Percentiles rank a stretch among this genome's conserved stretches.
phyloP scores from a whole-genome alignment of 495 filamentous ascomycete genomes.

The Podospora appendiculata region DNA sequence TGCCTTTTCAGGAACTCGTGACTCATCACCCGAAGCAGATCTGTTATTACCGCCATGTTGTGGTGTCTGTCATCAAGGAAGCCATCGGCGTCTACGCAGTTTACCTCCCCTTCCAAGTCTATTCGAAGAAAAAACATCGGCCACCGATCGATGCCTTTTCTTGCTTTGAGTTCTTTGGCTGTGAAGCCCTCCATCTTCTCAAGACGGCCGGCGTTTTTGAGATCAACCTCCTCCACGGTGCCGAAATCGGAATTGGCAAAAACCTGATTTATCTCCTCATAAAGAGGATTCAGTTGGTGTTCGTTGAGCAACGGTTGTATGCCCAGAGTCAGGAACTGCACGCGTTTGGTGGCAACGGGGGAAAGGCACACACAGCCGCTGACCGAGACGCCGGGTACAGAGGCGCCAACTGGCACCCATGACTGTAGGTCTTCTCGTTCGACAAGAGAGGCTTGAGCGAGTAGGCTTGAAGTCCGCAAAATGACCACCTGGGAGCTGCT shows the following conservation, averaged over 20 bases:
- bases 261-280: conserved; percentile 69
- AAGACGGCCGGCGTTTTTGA: conserved; percentile 12
- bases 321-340: conserved; percentile 75
- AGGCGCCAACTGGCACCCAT: conserved; percentile 66
- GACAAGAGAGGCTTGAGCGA: conserved; percentile 58
- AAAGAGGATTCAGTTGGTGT: conserved; percentile 56
- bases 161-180: conserved; percentile 46
- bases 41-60: conserved; percentile 38
- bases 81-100: conserved; percentile 13
- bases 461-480: conserved; percentile 27
- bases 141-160: conserved; percentile 71
- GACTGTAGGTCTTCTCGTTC: conserved; percentile 37
- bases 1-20: conserved; percentile 62
- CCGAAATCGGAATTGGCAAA: conserved; percentile 79
- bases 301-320: conserved; percentile 49
- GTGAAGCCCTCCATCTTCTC: conserved; percentile 41
- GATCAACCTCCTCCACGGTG: conserved; percentile 36
- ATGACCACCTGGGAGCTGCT: not conserved
- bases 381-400: conserved; percentile 49
- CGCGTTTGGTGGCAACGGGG: conserved; percentile 60
- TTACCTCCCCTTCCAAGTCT: conserved; percentile 22
- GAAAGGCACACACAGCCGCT: conserved; percentile 61
- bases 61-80: conserved; percentile 29
- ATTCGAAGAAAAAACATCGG: conserved; percentile 87
- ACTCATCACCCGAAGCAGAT: conserved; percentile 56